Conservation (phyloP, 306 rosid genomes). For the Lathyrus aphaca region DNA sequence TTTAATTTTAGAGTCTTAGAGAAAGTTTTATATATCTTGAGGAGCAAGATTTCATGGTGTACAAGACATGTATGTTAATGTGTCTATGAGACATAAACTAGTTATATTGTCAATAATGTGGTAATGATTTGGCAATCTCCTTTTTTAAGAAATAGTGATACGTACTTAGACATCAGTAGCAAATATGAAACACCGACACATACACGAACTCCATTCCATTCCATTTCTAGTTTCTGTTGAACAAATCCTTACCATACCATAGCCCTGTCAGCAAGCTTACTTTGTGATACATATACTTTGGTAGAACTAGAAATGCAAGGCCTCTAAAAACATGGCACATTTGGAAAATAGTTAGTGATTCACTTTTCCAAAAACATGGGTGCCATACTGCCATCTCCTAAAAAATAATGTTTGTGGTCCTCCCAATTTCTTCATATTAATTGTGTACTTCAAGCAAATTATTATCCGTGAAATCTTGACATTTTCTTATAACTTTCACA, state of each 20-base stretch:
- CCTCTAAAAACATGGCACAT: neutral
- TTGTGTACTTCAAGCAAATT: too few relatives aligned
- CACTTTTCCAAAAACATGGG: neutral
- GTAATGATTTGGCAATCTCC: too few relatives aligned
- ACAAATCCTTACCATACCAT: neutral
- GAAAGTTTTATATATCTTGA: neutral
- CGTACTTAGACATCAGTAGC: too few relatives aligned
- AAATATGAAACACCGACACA: too few relatives aligned
- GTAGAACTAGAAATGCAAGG: neutral
- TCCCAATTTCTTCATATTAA: neutral
- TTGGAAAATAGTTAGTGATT: slow-evolving; percentile 10
- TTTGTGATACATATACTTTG: neutral
- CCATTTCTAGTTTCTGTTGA: neutral
- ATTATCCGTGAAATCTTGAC: neutral
- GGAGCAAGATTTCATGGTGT: slow-evolving; percentile 21
- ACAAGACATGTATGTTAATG: neutral
- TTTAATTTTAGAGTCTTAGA: slow-evolving; percentile 19
- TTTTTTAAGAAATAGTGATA: too few relatives aligned
- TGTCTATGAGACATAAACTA: too few relatives aligned
- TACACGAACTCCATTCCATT: neutral
- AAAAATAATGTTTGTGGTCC: neutral
- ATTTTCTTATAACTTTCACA: neutral
- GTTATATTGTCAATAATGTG: too few relatives aligned
- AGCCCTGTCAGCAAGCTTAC: neutral
- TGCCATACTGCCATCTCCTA: too few relatives aligned